Base-by-base conservation (phyloP, 352 stramenopile species). In the Phytophthora boehmeriae region DNA sequence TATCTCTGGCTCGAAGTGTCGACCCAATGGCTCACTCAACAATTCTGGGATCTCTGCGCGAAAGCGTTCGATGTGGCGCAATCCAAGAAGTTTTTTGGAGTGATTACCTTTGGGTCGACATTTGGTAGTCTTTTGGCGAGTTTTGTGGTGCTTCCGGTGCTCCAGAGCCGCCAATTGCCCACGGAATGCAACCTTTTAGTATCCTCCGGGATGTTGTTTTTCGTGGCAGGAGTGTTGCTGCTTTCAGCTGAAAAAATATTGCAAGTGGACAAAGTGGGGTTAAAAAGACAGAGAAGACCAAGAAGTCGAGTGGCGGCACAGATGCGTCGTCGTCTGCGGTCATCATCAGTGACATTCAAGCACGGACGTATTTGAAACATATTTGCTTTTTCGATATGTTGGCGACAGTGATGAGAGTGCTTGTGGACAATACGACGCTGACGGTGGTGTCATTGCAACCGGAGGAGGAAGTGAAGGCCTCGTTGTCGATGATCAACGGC, bases 301-400 rank as follows among this genome's bases (percentile, higher is more conserved):
- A 46, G 52, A 50, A 55, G 11, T 23, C 14, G 5, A 46, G 55
- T 25, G 32, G 11, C 2, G 55, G 58, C 14, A 1, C 56, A 17
- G 62, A n/a, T n/a, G n/a, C n/a, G n/a, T n/a, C 62, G 3, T 65
- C 79, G 10, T 78, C 69, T 0, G 44, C 64, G 0, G 63, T 78
- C 1, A 80, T 90, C 56, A 71, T 83, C 8, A 61, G 59, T 1
- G 83, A 93, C 20, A 92, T 96, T 38, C 78, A 92, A 30, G 36
- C 59, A 5, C 80, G 85, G 20, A 89, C 80, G 13, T 95, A 95
- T 46, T 64, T 95, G 27, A 84, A 92, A 48, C 85, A 95, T 55
- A 91, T 95, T 66, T 95, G 87, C 63, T 90, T 95, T 41, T 95
- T 95, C 43, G 87, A 95, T 38, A 76, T 95, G 63, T 54, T 93